These are phyloP conservation scores for Butyriboletus loyo DNA, from an alignment of 768 basidiomycete species.

Conservation along the genomic window DNA sequence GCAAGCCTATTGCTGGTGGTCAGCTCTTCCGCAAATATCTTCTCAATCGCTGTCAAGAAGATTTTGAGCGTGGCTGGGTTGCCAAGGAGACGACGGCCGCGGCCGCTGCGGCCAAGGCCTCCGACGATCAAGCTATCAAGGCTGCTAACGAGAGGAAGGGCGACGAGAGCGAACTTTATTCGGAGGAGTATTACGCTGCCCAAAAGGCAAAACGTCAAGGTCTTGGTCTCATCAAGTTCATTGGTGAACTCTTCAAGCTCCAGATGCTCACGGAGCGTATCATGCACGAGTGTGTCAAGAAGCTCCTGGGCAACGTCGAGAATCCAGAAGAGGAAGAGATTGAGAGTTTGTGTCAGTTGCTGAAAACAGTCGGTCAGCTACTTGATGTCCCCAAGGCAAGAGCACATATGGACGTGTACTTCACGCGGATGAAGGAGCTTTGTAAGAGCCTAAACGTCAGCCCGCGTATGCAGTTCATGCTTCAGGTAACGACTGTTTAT, in stretches of 20 bases:
- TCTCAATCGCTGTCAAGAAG: constrained; percentile 94
- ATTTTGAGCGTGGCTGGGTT: constrained; percentile 95
- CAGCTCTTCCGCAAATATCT: constrained; percentile 96
- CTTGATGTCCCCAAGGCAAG: constrained; percentile 81
- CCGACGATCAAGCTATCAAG: constrained; percentile 79
- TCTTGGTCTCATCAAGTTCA: constrained; percentile 95
- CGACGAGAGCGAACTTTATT: constrained; percentile 73
- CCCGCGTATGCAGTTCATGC: constrained; percentile 92
- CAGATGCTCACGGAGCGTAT: constrained; percentile 97
- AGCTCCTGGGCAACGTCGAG: constrained; percentile 87
- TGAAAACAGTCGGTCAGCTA: constrained; percentile 81
- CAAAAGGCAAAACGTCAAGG: constrained; percentile 98
- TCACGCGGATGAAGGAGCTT: constrained; percentile 84
- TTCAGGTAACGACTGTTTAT: constrained; percentile 62
- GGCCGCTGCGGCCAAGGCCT: constrained; percentile 80
- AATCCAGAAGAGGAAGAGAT: constrained; percentile 98
- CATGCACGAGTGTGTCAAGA: constrained; percentile 98
- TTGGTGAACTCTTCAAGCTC: constrained; percentile 98
- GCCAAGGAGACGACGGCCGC: constrained; percentile 83
- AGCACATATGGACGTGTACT: constrained; percentile 90
- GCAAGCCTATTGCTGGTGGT: constrained; percentile 89
- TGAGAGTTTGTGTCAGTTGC: constrained; percentile 90
- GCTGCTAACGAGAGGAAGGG: constrained; percentile 60
- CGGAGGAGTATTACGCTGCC: constrained; percentile 93
- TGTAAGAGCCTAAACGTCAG: constrained; percentile 70